Evolutionary conservation across 441 rosid genomes (phyloP).

Genomic region (Jatropha podagrica): DNA sequence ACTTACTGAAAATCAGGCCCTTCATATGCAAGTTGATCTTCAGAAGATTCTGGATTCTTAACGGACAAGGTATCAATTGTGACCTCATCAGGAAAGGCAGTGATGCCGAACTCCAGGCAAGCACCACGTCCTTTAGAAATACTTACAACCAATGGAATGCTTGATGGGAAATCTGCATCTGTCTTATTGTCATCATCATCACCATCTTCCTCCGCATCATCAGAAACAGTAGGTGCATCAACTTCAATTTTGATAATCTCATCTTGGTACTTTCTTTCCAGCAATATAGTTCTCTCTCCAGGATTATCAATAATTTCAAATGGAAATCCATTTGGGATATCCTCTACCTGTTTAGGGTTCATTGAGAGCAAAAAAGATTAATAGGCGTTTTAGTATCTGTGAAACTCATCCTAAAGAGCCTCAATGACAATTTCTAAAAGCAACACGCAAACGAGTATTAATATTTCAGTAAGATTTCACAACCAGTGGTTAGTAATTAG

Average conservation of each 20-base stretch:
- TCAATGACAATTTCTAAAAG: not conserved
- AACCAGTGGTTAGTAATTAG: not conserved
- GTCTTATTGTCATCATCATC: conserved; percentile 16
- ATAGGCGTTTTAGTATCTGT: not conserved
- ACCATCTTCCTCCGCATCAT: conserved; percentile 17
- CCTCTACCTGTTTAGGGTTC: conserved; percentile 36
- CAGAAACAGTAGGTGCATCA: conserved; percentile 35
- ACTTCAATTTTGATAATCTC: conserved; percentile 61
- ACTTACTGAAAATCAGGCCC: conserved; percentile 75
- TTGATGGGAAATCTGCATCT: conserved; percentile 17
- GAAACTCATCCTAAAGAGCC: not conserved
- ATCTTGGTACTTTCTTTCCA: conserved; percentile 45
- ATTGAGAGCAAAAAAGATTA: not conserved
- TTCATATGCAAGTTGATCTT: conserved; percentile 57
- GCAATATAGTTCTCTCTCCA: conserved; percentile 57
- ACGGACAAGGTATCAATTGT: conserved; percentile 57
- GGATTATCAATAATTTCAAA: conserved; percentile 55
- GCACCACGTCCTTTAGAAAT: conserved; percentile 45
- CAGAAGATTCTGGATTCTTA: conserved; percentile 32
- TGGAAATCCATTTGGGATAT: conserved; percentile 50
- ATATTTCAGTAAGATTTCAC: not conserved
- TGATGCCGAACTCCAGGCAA: conserved; percentile 54
- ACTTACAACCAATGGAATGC: conserved; percentile 55
- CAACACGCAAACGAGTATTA: not conserved
- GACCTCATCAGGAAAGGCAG: conserved; percentile 57